Evolutionary conservation across 2,329 filamentous ascomycete species (phyloP).

Genomic region (Diaporthe citri): DNA sequence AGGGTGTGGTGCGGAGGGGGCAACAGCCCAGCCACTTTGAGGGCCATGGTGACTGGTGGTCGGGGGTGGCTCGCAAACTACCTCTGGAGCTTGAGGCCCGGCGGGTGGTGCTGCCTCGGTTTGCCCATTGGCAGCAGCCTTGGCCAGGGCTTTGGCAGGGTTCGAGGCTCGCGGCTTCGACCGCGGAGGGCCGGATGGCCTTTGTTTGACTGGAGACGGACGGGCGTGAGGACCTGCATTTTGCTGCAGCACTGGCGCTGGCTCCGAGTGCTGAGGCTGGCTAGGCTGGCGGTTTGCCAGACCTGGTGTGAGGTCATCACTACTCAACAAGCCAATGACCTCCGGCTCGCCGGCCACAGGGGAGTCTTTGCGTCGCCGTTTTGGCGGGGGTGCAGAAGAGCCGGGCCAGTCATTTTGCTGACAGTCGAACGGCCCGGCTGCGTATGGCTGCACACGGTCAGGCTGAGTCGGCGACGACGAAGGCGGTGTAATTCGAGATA

Average conservation of each 20-base stretch:
- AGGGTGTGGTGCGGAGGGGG: neutral
- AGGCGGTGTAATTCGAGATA: conserved; percentile 25
- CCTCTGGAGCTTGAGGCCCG: neutral
- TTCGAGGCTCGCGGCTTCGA: neutral
- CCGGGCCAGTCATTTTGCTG: conserved; percentile 5
- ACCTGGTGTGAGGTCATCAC: neutral
- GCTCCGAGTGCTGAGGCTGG: neutral
- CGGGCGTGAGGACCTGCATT: neutral
- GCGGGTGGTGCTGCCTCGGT: too few species aligned
- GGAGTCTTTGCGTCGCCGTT: conserved; percentile 19
- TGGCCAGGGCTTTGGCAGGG: conserved; percentile 19
- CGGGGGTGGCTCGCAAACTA: neutral
- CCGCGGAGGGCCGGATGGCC: neutral
- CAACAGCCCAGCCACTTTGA: neutral
- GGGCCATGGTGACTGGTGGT: neutral
- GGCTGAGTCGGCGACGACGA: conserved; percentile 32
- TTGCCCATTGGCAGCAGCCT: conserved; percentile 14
- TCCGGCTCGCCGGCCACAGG: neutral
- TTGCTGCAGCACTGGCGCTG: neutral
- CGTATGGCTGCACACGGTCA: neutral
- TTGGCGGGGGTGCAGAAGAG: neutral
- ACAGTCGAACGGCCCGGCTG: neutral
- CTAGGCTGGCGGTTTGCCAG: neutral
- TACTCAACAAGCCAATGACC: neutral
- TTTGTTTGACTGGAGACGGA: neutral